Evolutionary conservation across 1,284 basidiomycete species (phyloP).

Genomic region (Tilletiopsis washingtonensis): DNA sequence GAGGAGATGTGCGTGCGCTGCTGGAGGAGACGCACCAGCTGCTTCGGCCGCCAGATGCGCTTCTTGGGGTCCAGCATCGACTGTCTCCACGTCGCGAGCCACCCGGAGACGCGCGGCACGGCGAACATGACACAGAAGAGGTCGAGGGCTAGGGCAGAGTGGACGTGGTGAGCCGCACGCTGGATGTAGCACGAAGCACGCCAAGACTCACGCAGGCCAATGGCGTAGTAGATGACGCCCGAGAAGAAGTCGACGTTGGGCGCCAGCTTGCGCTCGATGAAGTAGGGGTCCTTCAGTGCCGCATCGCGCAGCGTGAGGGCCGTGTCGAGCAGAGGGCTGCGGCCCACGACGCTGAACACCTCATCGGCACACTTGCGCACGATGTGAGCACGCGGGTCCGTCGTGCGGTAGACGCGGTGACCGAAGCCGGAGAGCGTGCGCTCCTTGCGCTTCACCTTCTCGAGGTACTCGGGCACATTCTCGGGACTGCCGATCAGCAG

Average conservation of each 20-base stretch:
- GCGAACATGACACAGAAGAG: constrained; percentile 85
- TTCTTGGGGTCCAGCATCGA: constrained; percentile 4
- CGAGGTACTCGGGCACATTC: constrained; percentile 35
- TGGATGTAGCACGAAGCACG: too few species aligned
- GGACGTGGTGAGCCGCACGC: not conserved
- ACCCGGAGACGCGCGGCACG: constrained; percentile 77
- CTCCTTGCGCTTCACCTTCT: constrained; percentile 73
- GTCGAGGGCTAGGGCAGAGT: constrained; percentile 64
- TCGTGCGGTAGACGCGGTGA: constrained; percentile 53
- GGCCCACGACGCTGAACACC: constrained; percentile 59
- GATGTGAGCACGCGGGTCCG: constrained; percentile 77
- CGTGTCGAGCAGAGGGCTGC: constrained; percentile 70
- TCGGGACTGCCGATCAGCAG: constrained; percentile 2
- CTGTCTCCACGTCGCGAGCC: constrained; percentile 75
- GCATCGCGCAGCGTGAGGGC: constrained; percentile 78
- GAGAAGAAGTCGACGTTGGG: constrained; percentile 5
- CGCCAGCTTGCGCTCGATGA: constrained; percentile 3
- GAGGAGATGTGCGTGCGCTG: too few species aligned
- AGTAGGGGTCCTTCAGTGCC: constrained; percentile 79
- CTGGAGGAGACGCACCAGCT: too few species aligned
- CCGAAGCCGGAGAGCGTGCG: constrained; percentile 79
- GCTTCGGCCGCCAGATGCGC: constrained; percentile 7
- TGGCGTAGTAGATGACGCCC: not conserved
- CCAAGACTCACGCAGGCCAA: not conserved
- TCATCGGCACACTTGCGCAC: constrained; percentile 79